Percentiles rank a stretch among this genome's conserved stretches.
Conservation (phyloP, 306 rosid genomes). For the Trifolium fragiferum region DNA sequence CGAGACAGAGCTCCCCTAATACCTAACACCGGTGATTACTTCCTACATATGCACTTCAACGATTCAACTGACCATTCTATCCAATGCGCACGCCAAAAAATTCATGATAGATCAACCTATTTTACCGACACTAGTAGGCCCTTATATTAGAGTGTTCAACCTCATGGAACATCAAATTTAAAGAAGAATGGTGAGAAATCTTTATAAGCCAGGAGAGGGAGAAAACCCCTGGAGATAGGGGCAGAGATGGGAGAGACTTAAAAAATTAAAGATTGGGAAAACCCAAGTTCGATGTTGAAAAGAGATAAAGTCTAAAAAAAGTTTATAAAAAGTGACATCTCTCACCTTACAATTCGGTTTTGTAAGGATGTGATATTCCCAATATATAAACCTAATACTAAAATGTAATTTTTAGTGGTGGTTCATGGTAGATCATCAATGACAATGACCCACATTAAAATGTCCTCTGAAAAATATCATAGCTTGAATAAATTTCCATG, state of each 20-base stretch:
- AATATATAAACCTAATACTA: not conserved
- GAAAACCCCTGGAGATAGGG: not conserved
- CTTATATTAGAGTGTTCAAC: not conserved
- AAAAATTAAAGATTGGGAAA: not conserved
- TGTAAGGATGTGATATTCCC: not conserved
- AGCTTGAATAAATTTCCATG: slow-evolving; percentile 11
- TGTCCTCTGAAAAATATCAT: slow-evolving; percentile 3
- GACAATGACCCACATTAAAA: not conserved
- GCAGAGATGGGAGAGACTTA: not conserved
- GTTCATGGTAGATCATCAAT: not conserved
- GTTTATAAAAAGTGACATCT: not conserved
- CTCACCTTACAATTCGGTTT: not conserved
- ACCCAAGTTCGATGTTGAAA: not conserved
- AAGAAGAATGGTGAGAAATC: slow-evolving; percentile 1
- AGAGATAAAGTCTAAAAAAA: not conserved
- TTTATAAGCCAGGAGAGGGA: not conserved
- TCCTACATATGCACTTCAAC: not conserved
- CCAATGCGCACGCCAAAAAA: not conserved
- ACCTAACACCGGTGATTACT: not conserved
- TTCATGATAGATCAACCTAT: not conserved
- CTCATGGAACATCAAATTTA: not conserved
- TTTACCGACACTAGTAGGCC: not conserved
- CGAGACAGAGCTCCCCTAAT: not conserved
- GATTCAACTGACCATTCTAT: slow-evolving; percentile 1
- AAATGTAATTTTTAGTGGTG: not conserved